phyloP scores from a whole-genome alignment of 768 basidiomycete genomes.

The Exsudoporus frostii region DNA sequence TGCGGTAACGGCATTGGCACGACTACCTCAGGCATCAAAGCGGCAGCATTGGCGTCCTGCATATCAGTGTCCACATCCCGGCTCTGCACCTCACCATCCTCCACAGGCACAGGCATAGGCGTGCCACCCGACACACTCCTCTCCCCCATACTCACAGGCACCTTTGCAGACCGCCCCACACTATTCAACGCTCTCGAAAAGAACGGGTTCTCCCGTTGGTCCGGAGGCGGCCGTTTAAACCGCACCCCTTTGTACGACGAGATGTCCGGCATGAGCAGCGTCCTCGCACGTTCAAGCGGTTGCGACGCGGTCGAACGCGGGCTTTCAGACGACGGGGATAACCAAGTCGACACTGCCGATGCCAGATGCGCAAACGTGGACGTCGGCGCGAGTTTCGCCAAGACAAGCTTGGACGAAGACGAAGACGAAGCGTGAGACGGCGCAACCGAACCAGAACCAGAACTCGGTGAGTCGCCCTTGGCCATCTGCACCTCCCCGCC shows the following conservation, averaged over 20 bases:
- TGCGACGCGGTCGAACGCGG: constrained; percentile 1
- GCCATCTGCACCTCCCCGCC: background rate
- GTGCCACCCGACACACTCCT: background rate
- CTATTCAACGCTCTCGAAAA: constrained; percentile 23
- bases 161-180: background rate
- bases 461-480: background rate
- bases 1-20: background rate
- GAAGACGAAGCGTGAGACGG: background rate
- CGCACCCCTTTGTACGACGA: constrained; percentile 21
- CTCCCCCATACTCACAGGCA: background rate
- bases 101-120: background rate
- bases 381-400: background rate
- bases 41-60: background rate
- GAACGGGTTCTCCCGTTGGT: constrained; percentile 17
- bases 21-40: background rate
- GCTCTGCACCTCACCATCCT: background rate
- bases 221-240: constrained; percentile 16
- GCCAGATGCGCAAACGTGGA: background rate
- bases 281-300: background rate
- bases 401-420: background rate
- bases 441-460: background rate
- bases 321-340: background rate
- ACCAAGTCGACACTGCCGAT: background rate
- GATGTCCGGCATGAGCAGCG: constrained; percentile 22
- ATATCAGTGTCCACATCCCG: constrained; percentile 1